Evolutionary conservation across 2,329 filamentous ascomycete genomes (phyloP).

Genomic region (Scytalidium sp.): DNA sequence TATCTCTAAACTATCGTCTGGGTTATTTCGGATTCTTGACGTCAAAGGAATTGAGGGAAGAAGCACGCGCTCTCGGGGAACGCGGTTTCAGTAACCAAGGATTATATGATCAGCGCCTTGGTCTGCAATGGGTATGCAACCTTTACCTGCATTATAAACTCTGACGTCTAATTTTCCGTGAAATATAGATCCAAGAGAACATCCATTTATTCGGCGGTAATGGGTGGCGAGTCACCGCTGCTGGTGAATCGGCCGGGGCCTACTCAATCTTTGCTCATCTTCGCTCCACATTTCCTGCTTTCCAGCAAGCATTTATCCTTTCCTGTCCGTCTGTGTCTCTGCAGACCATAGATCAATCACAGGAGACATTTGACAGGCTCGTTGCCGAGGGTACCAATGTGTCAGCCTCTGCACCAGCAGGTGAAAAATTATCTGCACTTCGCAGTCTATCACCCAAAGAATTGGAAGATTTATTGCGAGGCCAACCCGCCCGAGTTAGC

Average conservation of each 20-base stretch:
- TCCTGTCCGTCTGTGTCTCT: neutral
- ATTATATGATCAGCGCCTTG: slow-evolving; percentile 6
- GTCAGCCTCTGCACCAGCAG: neutral
- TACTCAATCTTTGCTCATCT: slow-evolving; percentile 5
- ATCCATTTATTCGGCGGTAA: slow-evolving; percentile 27
- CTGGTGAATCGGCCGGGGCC: slow-evolving; percentile 6
- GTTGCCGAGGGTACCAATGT: neutral
- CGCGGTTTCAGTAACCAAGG: slow-evolving; percentile 2
- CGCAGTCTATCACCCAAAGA: neutral
- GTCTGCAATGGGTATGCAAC: slow-evolving; percentile 1
- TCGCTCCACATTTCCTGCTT: neutral
- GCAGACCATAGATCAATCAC: neutral
- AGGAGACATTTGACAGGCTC: neutral
- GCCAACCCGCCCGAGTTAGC: neutral
- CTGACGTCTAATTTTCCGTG: neutral
- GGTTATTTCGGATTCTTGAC: slow-evolving; percentile 25
- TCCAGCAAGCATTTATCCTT: neutral
- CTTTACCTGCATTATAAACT: neutral
- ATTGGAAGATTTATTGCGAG: neutral
- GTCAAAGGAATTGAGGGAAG: slow-evolving; percentile 4
- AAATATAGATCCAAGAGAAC: slow-evolving; percentile 21
- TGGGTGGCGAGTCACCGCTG: slow-evolving; percentile 20
- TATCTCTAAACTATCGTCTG: slow-evolving; percentile 43
- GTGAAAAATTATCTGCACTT: neutral
- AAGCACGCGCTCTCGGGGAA: slow-evolving; percentile 3